These are phyloP conservation scores for Licmophora abbreviata DNA, from an alignment of 108 stramenopile genomes.

Conservation along the genomic window DNA sequence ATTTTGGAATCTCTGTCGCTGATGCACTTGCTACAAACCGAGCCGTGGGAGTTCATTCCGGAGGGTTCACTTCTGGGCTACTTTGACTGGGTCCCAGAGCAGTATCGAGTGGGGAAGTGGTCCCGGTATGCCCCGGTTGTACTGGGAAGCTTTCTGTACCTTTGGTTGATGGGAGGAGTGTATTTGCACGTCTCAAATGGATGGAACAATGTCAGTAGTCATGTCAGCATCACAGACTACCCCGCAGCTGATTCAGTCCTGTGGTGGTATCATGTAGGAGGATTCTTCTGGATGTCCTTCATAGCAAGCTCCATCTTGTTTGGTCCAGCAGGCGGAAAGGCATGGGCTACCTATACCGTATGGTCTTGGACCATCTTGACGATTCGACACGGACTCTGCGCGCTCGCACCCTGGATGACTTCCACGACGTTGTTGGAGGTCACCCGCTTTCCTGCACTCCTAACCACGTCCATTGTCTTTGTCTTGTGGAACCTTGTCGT, in stretches of 20 bases:
- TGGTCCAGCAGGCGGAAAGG: conserved; percentile 14
- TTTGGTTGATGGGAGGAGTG: conserved; percentile 6
- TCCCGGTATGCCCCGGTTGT: conserved; percentile 16
- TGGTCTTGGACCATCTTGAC: conserved; percentile 54
- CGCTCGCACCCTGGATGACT: conserved; percentile 39
- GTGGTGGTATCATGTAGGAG: conserved; percentile 32
- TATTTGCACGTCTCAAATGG: conserved; percentile 3
- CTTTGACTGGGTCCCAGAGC: conserved; percentile 67
- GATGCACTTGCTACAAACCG: conserved; percentile 27
- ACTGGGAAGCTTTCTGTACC: conserved; percentile 1
- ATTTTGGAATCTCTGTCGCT: too few relatives aligned
- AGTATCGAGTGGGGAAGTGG: conserved; percentile 68
- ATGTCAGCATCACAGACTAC: conserved; percentile 7
- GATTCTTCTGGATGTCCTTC: conserved; percentile 40
- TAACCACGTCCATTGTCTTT: conserved; percentile 57
- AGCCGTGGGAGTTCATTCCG: conserved; percentile 49
- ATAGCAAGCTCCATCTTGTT: conserved; percentile 12
- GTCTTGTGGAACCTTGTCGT: conserved; percentile 77
- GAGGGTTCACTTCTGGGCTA: conserved; percentile 52
- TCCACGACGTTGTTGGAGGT: conserved; percentile 27
- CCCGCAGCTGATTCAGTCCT: conserved; percentile 17
- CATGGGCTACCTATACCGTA: conserved; percentile 52
- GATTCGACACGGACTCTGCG: conserved; percentile 45
- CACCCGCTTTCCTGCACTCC: conserved; percentile 52
- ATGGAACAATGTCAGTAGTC: not conserved